These are phyloP conservation scores for Coemansia sp. DNA, from an alignment of 192 early-diverging fungal species.

Conservation along the genomic window DNA sequence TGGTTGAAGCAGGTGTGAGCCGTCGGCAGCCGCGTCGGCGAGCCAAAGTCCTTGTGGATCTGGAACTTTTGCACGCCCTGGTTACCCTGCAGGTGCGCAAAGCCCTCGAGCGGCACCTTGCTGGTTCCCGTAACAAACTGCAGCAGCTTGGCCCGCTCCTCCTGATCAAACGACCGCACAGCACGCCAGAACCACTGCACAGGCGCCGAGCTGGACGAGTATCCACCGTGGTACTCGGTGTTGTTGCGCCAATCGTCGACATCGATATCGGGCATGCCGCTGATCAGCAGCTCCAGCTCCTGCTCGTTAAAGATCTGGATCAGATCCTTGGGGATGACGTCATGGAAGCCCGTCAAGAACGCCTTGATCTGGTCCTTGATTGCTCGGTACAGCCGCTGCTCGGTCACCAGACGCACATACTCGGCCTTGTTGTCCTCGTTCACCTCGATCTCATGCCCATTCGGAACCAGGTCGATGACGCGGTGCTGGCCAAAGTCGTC, in stretches of 20 bases:
- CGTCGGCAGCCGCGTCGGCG: slow-evolving; percentile 81
- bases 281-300: slow-evolving; percentile 96
- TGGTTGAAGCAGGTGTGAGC: slow-evolving; percentile 99
- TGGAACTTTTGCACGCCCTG: slow-evolving; percentile 97
- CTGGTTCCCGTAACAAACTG: slow-evolving; percentile 98
- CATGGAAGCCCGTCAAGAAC: slow-evolving; percentile 94
- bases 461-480: slow-evolving; percentile 81
- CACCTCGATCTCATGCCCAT: slow-evolving; percentile 84
- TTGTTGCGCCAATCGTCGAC: slow-evolving; percentile 99
- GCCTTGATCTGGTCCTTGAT: slow-evolving; percentile 94
- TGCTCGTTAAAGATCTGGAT: slow-evolving; percentile 99
- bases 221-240: slow-evolving; percentile 93
- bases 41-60: slow-evolving; percentile 94
- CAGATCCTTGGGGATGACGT: slow-evolving; percentile 87
- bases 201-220: slow-evolving; percentile 77
- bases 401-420: slow-evolving; percentile 90
- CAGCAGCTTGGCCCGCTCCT: slow-evolving; percentile 94
- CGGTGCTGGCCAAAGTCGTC: slow-evolving; percentile 89
- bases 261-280: slow-evolving; percentile 97
- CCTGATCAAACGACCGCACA: slow-evolving; percentile 94
- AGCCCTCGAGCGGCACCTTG: slow-evolving; percentile 97
- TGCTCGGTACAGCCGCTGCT: slow-evolving; percentile 85
- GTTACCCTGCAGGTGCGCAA: slow-evolving; percentile 87
- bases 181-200: slow-evolving; percentile 99
- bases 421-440: slow-evolving; percentile 97